Evolutionary conservation across 2,329 filamentous ascomycete genomes (phyloP), one percentile per base, ranked within the genome.

Genomic region (Cercospora sp.): DNA sequence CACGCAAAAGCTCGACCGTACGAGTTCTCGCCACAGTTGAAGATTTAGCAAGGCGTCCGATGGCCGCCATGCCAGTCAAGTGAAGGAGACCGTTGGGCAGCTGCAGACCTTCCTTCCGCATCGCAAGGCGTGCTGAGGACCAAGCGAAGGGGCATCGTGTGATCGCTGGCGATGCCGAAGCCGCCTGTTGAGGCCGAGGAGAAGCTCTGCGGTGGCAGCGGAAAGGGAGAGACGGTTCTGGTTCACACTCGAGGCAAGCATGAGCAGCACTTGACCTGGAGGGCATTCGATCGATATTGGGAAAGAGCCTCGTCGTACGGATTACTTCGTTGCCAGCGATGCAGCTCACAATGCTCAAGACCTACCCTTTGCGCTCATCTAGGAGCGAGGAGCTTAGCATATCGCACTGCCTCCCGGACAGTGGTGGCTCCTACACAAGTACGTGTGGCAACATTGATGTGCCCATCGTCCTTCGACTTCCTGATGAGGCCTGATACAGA

Each of bases 331-430:
- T 42, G 36, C 16, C 36, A n/a, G 36, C 36, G 5, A 42, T 28
- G 48, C 23, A 55, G 48, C 48, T 55, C 48, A n/a, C 5, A 5
- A 7, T 30, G 20, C 23, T 28, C 23, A 26, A 28, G 23, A 28
- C 7, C 0, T 7, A 31, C 8, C n/a, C 8, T 10, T 16, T 59
- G 16, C 28, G 31, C 64, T 42, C 64, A 16, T 48, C 10, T 2
- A 23, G n/a, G 30, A 65, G 66, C 58, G 65, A 53, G 65, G 68
- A 69, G 68, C 68, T 69, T 45, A 64, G 68, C 68, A 67, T 69
- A n/a, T 26, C 60, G 48, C 65, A 65, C 57, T 53, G 67, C 62
- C 65, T 51, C 65, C 67, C 62, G 55, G 61, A 67, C 64, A 55
- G 62, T 65, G 63, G 68, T 66, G 68, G 63, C 68, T 69, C 65